A percentile compares a stretch with the other conserved stretches of the same genome.
Evolutionary conservation across 2,329 filamentous ascomycete genomes (phyloP).

Genomic region (Colletotrichum eleusines): DNA sequence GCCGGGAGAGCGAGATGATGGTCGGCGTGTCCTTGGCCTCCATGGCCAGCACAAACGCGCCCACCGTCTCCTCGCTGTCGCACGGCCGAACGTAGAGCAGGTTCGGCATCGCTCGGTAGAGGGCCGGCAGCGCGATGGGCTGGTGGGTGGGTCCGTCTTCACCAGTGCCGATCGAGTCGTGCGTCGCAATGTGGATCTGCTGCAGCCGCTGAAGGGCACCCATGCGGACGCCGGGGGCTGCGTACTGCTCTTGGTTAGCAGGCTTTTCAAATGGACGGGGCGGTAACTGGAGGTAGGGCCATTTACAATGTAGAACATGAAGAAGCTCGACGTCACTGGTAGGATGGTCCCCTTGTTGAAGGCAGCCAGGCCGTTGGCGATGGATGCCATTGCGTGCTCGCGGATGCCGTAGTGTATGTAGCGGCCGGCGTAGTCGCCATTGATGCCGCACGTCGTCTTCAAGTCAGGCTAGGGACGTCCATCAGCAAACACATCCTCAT

Average conservation of each 20-base stretch:
- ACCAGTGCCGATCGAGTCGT: constrained; percentile 70
- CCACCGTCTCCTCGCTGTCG: constrained; percentile 69
- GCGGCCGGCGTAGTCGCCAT: constrained; percentile 66
- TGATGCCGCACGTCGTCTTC: constrained; percentile 60
- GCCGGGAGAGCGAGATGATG: constrained; percentile 63
- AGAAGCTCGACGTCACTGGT: constrained; percentile 70
- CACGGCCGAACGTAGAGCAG: constrained; percentile 70
- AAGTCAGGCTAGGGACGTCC: constrained; percentile 46
- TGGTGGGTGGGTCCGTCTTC: constrained; percentile 74
- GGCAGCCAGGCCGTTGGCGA: constrained; percentile 70
- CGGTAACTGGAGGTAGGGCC: neutral
- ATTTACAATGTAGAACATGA: constrained; percentile 70
- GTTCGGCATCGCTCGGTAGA: constrained; percentile 74
- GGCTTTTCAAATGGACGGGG: neutral
- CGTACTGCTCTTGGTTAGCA: constrained; percentile 51
- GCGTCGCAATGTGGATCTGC: constrained; percentile 70
- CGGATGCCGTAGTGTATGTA: constrained; percentile 72
- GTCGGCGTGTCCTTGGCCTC: constrained; percentile 55
- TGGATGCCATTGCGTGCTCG: constrained; percentile 71
- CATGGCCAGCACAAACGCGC: constrained; percentile 65
- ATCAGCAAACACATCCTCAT: neutral
- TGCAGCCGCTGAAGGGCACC: constrained; percentile 68
- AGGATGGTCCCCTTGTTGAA: constrained; percentile 67
- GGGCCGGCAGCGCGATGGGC: constrained; percentile 66
- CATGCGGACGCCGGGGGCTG: constrained; percentile 71